Evolutionary conservation across 2,329 filamentous ascomycete species (phyloP), one percentile per base, ranked within the genome.

Genomic region (Fusarium torreyae): DNA sequence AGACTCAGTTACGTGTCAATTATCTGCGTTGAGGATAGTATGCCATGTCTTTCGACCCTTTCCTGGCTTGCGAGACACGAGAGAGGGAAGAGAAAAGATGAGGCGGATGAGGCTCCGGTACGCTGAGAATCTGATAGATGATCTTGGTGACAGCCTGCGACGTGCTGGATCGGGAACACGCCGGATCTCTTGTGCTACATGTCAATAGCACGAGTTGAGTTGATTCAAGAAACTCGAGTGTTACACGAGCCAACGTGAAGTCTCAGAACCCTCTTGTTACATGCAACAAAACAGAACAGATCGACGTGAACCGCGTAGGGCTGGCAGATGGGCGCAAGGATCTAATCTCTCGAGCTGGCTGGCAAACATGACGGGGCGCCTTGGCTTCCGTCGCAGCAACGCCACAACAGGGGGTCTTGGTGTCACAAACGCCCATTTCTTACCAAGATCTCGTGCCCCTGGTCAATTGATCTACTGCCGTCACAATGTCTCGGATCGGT

Each of bases 181-280:
- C 64, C 49, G 61, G 63, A 74, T 75, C 70, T 72, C 62, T 54
- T 39, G 71, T 75, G 50, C n/a, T 59, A 74, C 70, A 59, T 22
- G 34, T 36, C 26, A 34, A 40, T 48, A 36, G 20, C 49, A 51
- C 36, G 33, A 42, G 38, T 50, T 46, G 50, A 52, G 38, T 34
- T 24, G 54, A 34, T 26, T 24, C 42, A 52, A 36, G 43, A 56
- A 50, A 53, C 39, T 51, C 57, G 43, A 64, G 49, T 17, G 54
- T 68, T 52, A 59, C 64, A 61, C 57, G 22, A 52, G 49, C 58
- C 43, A 64, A 46, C 28, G 51, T 50, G 49, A 57, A 36, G 38
- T 36, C 42, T 49, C 36, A 39, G 40, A 34, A 20, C 14, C 50
- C 20, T 39, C 15, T 14, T 11, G 34, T 43, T 22, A 55, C 17